phyloP scores from a whole-genome alignment of 2,329 filamentous ascomycete genomes.

The Endoconidiophora polonica region DNA sequence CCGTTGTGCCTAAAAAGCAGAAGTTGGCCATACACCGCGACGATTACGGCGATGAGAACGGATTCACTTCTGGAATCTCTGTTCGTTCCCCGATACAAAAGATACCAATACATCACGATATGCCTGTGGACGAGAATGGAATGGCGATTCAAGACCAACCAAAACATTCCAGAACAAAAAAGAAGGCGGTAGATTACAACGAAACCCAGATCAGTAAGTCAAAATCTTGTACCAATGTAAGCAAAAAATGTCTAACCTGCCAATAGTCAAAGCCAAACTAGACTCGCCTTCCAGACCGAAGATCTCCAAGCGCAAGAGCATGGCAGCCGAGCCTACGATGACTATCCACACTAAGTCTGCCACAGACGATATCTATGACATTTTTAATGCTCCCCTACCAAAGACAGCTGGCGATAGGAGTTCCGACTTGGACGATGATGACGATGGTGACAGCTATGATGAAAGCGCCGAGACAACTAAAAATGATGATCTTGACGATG shows the following conservation, averaged over 20 bases:
- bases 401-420: conserved; percentile 15
- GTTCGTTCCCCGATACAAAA: neutral
- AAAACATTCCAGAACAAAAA: conserved; percentile 36
- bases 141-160: conserved; percentile 15
- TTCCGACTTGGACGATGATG: conserved; percentile 5
- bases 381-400: conserved; percentile 75
- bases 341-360: conserved; percentile 89
- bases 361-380: conserved; percentile 92
- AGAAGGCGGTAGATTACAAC: conserved; percentile 71
- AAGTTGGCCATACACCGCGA: conserved; percentile 10
- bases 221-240: neutral
- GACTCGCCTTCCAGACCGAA: conserved; percentile 80
- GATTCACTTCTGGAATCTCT: neutral
- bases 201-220: conserved; percentile 81
- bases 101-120: conserved; percentile 4
- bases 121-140: conserved; percentile 13
- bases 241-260: neutral
- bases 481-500: conserved; percentile 27
- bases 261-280: conserved; percentile 73
- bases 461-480: conserved; percentile 18
- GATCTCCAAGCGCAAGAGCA: conserved; percentile 53
- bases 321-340: conserved; percentile 68
- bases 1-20: conserved; percentile 11
- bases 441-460: conserved; percentile 15
- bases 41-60: conserved; percentile 6